These are phyloP conservation scores for Emmonsiellopsis sp. DNA, from an alignment of 2,329 filamentous ascomycete species.

Conservation along the genomic window DNA sequence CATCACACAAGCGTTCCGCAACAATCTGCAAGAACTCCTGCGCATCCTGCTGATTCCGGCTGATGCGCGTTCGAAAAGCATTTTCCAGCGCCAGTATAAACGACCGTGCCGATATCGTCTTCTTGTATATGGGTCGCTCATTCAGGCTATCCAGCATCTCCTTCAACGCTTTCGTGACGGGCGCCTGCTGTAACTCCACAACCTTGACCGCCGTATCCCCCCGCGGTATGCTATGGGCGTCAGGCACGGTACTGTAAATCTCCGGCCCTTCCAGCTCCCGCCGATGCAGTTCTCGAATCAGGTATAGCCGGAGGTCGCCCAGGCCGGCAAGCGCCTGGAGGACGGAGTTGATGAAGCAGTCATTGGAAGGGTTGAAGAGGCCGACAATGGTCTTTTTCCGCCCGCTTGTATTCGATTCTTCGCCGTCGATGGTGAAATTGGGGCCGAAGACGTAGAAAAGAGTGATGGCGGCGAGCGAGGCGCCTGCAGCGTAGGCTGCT, in stretches of 20 bases:
- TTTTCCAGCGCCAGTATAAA: constrained; percentile 78
- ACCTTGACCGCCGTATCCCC: constrained; percentile 40
- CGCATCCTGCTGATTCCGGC: constrained; percentile 90
- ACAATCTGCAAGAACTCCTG: constrained; percentile 96
- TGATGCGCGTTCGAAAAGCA: constrained; percentile 84
- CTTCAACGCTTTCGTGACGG: constrained; percentile 81
- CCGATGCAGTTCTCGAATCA: constrained; percentile 85
- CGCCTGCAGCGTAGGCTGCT: constrained; percentile 88
- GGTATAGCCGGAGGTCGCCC: constrained; percentile 77
- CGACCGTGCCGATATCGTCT: constrained; percentile 78
- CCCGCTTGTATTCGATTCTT: constrained; percentile 49
- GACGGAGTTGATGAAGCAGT: constrained; percentile 94
- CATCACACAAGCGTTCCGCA: constrained; percentile 82
- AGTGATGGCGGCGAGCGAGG: constrained; percentile 87
- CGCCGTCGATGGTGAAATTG: constrained; percentile 89
- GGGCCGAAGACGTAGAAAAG: constrained; percentile 96
- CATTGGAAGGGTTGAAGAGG: constrained; percentile 83
- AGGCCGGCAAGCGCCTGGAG: constrained; percentile 87
- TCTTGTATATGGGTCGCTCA: constrained; percentile 85
- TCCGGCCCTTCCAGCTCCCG: constrained; percentile 68
- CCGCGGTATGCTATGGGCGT: constrained; percentile 24
- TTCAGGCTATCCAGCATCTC: constrained; percentile 88
- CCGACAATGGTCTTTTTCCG: constrained; percentile 86
- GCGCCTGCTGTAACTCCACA: constrained; percentile 61
- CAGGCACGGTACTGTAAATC: constrained; percentile 59